Base-by-base conservation (phyloP, 2,329 filamentous ascomycete genomes). In the Hypoxylon sp. region DNA sequence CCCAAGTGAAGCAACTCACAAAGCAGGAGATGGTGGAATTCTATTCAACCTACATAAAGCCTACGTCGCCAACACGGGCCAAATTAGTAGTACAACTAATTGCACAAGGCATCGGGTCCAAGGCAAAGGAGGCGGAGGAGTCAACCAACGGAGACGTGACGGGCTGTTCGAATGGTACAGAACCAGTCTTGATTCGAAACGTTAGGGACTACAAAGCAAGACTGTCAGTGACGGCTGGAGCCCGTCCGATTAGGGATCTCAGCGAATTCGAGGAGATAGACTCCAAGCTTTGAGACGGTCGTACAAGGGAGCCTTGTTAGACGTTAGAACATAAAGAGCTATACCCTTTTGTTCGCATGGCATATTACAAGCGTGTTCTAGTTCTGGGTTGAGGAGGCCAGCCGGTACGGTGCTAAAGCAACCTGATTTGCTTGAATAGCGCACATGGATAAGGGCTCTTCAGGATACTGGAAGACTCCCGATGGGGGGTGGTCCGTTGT, bases 221-320 rank as follows among this genome's bases (percentile, higher is more conserved):
- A 13, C 84, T 98, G 74, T 83, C 87, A 65, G 87, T 93, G 29
- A 96, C 90, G 70, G 85, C 87, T 21, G 95, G 93, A 0, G 89
- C 94, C 1, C 86, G 86, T 68, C 88, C 94, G 0, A 88, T 92
- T 31, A 90, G 87, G 76, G 91, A 96, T 72, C 80, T 98, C 62
- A 91, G 86, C 68, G 92, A 94, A 75, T 98, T 95, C 79, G 92
- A 97, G 78, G 95, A 98, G 66, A 84, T 91, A 66, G 93, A 93
- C 70, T 82, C 92, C 13, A 98, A 98, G 83, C 85, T 98, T 63
- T 95, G 79, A 86, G 58, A 61, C 31, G 31, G n/a, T 55, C 32
- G n/a, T 27, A 6, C 5, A 44, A 44, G 50, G 67, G 47, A 54
- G 58, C 46, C 29, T 60, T 62, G 27, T 44, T 58, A 67, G 66